Evolutionary conservation across 1,139 yeast genomes (phyloP).

Genomic region (Hemisphaericaspora subhashii): DNA sequence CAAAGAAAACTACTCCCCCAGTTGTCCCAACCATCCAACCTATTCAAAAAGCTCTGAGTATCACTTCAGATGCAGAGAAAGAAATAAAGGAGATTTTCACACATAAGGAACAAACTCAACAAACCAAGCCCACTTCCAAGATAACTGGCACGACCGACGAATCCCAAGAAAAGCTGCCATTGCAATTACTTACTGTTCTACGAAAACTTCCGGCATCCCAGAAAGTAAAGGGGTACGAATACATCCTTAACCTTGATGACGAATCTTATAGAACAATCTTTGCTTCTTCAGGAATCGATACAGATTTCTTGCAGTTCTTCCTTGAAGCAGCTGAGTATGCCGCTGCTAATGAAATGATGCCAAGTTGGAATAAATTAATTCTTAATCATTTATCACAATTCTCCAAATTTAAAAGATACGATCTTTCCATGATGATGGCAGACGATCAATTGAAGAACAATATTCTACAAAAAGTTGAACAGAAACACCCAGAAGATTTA

Average conservation of each 20-base stretch:
- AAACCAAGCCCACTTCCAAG: neutral
- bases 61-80: constrained; percentile 1
- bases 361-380: constrained; percentile 20
- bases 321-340: constrained; percentile 43
- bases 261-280: constrained; percentile 35
- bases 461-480: constrained; percentile 14
- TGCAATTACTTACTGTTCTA: constrained; percentile 31
- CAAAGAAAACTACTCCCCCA: neutral
- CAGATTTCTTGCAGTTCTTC: constrained; percentile 53
- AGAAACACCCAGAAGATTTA: constrained; percentile 8
- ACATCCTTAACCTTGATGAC: constrained; percentile 36
- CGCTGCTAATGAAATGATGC: constrained; percentile 14
- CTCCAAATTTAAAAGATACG: constrained; percentile 26
- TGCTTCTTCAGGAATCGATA: constrained; percentile 53
- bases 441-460: constrained; percentile 10
- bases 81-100: neutral
- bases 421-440: constrained; percentile 19
- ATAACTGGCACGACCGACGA: constrained; percentile 1
- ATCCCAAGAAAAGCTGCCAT: constrained; percentile 18
- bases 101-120: neutral
- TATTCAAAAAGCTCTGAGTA: too few relatives aligned
- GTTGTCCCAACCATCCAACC: neutral
- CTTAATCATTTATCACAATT: constrained; percentile 20
- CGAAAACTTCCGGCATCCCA: constrained; percentile 26
- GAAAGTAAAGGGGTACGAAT: constrained; percentile 37